These are phyloP conservation scores for Fusarium oxysporum DNA, from an alignment of 2,329 filamentous ascomycete species.

Conservation along the genomic window DNA sequence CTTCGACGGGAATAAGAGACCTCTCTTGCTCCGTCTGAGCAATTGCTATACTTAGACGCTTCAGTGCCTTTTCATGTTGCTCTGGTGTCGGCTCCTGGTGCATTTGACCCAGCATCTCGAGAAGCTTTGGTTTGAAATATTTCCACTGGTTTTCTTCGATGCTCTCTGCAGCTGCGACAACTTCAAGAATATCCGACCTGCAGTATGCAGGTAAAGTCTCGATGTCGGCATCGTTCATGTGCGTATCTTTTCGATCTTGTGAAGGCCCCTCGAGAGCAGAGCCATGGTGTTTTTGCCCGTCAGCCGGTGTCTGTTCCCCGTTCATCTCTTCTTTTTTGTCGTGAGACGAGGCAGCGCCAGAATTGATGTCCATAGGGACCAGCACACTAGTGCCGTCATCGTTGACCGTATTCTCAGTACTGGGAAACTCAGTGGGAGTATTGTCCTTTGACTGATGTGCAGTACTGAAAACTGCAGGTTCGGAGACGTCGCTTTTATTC, in stretches of 20 bases:
- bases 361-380: slow-evolving; percentile 7
- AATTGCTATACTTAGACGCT: slow-evolving; percentile 14
- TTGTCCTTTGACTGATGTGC: not conserved
- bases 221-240: slow-evolving; percentile 10
- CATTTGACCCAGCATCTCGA: slow-evolving; percentile 22
- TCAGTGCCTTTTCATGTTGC: slow-evolving; percentile 8
- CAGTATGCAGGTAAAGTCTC: not conserved
- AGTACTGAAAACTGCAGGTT: not conserved
- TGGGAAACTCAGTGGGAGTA: not conserved
- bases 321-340: not conserved
- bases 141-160: not conserved
- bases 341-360: not conserved
- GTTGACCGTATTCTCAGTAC: not conserved
- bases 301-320: not conserved
- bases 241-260: not conserved
- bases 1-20: slow-evolving; percentile 33
- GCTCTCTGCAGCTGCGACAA: not conserved
- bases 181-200: slow-evolving; percentile 8
- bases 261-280: not conserved
- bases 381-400: not conserved
- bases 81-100: slow-evolving; percentile 1
- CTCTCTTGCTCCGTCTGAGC: slow-evolving; percentile 14
- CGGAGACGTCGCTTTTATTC: not conserved
- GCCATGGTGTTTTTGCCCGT: not conserved
- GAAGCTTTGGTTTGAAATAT: slow-evolving; percentile 18